These are phyloP conservation scores for Fraxinus floribunda DNA, from an alignment of 305 asterid species.

Conservation along the genomic window DNA sequence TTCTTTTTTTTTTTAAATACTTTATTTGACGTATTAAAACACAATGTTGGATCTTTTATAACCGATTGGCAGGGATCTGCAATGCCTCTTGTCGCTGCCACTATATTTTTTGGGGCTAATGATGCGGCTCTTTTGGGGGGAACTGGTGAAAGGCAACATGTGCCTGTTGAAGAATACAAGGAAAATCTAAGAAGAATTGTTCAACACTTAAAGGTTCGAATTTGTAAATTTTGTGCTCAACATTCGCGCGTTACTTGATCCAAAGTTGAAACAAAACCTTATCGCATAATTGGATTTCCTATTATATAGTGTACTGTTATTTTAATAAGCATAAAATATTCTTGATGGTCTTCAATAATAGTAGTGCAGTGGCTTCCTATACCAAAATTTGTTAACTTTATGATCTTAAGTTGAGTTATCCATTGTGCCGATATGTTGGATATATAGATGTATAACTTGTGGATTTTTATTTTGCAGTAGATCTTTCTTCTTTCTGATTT, in stretches of 20 bases:
- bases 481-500: not conserved
- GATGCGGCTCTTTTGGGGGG: constrained; percentile 72
- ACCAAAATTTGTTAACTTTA: not conserved
- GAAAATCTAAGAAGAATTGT: constrained; percentile 65
- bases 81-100: constrained; percentile 60
- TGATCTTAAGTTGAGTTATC: not conserved
- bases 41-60: not conserved
- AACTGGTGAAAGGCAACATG: constrained; percentile 79
- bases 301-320: not conserved
- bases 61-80: constrained; percentile 41
- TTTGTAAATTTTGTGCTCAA: not conserved
- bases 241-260: not conserved
- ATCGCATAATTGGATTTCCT: not conserved
- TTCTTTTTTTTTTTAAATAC: not conserved
- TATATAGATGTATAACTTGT: not conserved
- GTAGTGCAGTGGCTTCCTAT: not conserved
- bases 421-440: not conserved
- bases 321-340: not conserved
- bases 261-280: not conserved
- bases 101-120: constrained; percentile 87
- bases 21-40: not conserved
- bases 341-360: not conserved
- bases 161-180: constrained; percentile 80
- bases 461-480: not conserved
- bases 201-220: constrained; percentile 69